These are phyloP conservation scores for Cochlearia excelsa DNA, from an alignment of 345 rosid genomes.

Conservation along the genomic window DNA sequence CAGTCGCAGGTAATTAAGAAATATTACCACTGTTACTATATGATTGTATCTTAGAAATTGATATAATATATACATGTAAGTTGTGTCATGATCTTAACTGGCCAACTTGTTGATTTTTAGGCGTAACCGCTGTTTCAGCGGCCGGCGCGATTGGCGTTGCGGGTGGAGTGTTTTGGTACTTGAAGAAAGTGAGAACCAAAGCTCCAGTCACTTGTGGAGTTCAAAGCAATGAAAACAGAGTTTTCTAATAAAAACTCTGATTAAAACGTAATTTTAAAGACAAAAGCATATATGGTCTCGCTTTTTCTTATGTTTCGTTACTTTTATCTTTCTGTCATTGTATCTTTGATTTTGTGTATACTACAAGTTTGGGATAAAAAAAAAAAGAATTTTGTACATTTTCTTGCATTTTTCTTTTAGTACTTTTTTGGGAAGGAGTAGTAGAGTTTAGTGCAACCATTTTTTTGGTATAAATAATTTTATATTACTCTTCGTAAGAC, in stretches of 20 bases:
- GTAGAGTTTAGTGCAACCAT: no score
- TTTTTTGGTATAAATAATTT: no score
- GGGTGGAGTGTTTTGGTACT: constrained; percentile 66
- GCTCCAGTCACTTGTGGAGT: constrained; percentile 89
- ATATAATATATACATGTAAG: background rate
- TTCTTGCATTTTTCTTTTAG: background rate
- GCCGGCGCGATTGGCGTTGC: constrained; percentile 73
- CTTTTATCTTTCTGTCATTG: background rate
- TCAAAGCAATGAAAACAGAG: constrained; percentile 79
- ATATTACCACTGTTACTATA: background rate
- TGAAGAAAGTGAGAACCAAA: constrained; percentile 72
- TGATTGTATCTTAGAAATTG: background rate
- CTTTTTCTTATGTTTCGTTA: constrained; percentile 3
- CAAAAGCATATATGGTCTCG: constrained; percentile 11
- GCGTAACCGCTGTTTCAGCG: constrained; percentile 70
- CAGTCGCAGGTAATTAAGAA: constrained; percentile 29
- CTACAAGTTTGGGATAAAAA: constrained; percentile 22
- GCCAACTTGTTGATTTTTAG: constrained; percentile 34
- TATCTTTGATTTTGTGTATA: constrained; percentile 25
- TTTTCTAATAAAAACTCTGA: constrained; percentile 44
- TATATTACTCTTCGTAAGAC: no score
- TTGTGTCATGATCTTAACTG: constrained; percentile 4
- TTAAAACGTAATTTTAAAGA: background rate
- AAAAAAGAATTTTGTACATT: constrained; percentile 8
- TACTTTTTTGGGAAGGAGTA: background rate